Evolutionary conservation across 495 filamentous ascomycete species (phyloP), one percentile per base, ranked within the genome.

Genomic region (Thermochaetoides thermophila): DNA sequence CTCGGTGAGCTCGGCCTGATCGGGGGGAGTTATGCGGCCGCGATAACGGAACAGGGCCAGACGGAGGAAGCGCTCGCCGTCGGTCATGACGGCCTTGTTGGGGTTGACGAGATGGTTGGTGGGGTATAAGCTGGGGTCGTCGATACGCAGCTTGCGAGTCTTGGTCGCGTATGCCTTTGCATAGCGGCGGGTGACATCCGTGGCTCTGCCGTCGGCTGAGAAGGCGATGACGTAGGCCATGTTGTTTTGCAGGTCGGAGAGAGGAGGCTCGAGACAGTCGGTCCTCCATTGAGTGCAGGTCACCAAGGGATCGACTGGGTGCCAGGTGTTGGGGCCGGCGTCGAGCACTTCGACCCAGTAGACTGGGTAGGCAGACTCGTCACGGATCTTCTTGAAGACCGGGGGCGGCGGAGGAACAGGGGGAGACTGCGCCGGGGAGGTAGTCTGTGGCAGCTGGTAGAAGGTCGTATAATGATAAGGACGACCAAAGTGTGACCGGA

Each of bases 321-420:
- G 68, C 86, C 86, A 96, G 64, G 84, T 92, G 49, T 94, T 79
- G 19, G 78, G 63, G 10, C 76, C 79, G 35, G 72, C 61, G 45
- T 93, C 81, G 45, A 91, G 83, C 2, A 81, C 77, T 56, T 97
- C 89, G 2, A 94, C 76, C 89, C 89, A 97, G 50, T 81, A 95
- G 4, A 96, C 59, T 0, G 89, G 91, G 40, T 74, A 81, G 2
- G 67, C 51, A 3, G 83, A 87, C 46, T 76, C 75, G 31, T 47
- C 48, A 15, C 63, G 63, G 10, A 66, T 64, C 17, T 31, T 39
- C 33, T 55, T 64, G n/a, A n/a, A n/a, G n/a, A n/a, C n/a, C n/a
- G n/a, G n/a, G n/a, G n/a, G n/a, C 7, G 51, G 45, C 5, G 60
- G 51, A 13, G 49, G 40, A 4, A 17, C 43, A 14, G 57, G 31